Evolutionary conservation across 2,329 filamentous ascomycete genomes (phyloP).

Genomic region (Alternaria gansuensis): DNA sequence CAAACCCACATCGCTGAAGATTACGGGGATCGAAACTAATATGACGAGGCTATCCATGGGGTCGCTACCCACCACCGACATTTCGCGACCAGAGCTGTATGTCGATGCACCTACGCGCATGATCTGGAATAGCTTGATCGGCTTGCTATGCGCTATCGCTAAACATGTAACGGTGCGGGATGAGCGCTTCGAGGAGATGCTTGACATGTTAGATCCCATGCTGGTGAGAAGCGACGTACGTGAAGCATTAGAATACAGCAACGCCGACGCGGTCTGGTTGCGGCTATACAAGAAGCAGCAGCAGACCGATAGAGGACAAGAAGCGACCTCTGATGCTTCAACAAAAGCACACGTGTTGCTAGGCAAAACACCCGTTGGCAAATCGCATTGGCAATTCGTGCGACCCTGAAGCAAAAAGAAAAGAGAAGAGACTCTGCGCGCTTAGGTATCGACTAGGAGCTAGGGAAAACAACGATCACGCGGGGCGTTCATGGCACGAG

Average conservation of each 20-base stretch:
- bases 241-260: constrained; percentile 68
- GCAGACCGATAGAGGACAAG: not conserved
- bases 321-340: not conserved
- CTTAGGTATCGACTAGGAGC: too few species aligned
- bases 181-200: constrained; percentile 74
- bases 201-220: constrained; percentile 65
- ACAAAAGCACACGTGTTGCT: not conserved
- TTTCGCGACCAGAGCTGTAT: constrained; percentile 53
- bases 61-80: not conserved
- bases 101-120: constrained; percentile 65
- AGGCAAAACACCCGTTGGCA: constrained; percentile 18
- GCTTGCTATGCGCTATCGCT: constrained; percentile 68
- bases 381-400: constrained; percentile 25
- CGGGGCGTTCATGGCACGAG: not conserved
- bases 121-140: constrained; percentile 70
- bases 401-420: not conserved
- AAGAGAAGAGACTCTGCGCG: not conserved
- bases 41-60: constrained; percentile 17
- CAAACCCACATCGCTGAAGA: constrained; percentile 8
- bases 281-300: constrained; percentile 34
- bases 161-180: constrained; percentile 71
- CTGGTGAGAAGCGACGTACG: constrained; percentile 59
- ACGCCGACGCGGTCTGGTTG: constrained; percentile 82
- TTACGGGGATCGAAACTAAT: constrained; percentile 14
- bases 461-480: too few species aligned